A percentile compares a stretch with the other conserved stretches of the same genome.
Conservation (phyloP, 2,329 filamentous ascomycete species). For the Alternaria incomplexa region DNA sequence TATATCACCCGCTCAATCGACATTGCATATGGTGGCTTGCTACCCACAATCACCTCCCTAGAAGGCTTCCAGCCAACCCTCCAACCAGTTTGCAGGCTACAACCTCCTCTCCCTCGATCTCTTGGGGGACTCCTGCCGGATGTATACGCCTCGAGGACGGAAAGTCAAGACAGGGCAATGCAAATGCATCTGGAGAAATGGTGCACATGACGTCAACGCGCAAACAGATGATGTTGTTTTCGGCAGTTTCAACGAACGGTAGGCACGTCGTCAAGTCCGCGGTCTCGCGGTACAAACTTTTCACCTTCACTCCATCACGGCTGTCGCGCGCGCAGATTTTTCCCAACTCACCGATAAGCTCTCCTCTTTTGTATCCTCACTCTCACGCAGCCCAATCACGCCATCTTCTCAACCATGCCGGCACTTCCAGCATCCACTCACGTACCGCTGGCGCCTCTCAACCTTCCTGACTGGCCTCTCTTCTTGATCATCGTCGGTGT, state of each 20-base stretch:
- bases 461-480: conserved; percentile 6
- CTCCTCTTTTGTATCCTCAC: neutral
- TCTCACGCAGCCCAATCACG: neutral
- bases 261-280: neutral
- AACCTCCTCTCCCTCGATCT: too few species aligned
- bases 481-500: conserved; percentile 6
- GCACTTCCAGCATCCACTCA: neutral
- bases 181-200: neutral
- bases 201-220: neutral
- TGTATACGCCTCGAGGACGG: neutral
- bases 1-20: too few species aligned
- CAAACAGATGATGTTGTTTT: neutral
- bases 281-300: neutral
- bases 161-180: neutral
- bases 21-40: too few species aligned
- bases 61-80: too few species aligned
- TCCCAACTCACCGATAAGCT: neutral
- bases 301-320: neutral
- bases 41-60: too few species aligned
- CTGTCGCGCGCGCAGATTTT: neutral
- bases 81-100: too few species aligned
- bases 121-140: too few species aligned
- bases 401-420: neutral
- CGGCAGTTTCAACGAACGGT: neutral
- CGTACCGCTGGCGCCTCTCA: neutral